A percentile compares a stretch with the other conserved stretches of the same genome.
These are phyloP conservation scores for Solanum corneliomulleri DNA, from an alignment of 257 asterid genomes.

Conservation along the genomic window DNA sequence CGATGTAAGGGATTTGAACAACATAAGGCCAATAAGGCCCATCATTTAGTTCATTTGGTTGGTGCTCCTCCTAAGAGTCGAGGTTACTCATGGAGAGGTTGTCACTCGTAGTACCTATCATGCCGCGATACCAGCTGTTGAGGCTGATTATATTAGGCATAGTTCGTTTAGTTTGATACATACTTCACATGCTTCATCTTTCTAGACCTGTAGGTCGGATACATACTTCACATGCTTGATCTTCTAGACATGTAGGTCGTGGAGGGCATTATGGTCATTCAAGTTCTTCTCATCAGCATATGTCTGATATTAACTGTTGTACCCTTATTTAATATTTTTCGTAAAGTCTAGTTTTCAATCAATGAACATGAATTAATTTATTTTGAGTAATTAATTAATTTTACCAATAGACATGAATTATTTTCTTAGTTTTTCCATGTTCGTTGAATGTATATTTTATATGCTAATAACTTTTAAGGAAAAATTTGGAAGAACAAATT, in stretches of 20 bases:
- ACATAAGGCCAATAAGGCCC: background rate
- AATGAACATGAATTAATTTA: background rate
- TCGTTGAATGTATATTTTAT: background rate
- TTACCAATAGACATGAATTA: background rate
- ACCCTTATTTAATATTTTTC: no score
- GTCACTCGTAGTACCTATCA: background rate
- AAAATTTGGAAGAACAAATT: background rate
- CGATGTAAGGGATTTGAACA: background rate
- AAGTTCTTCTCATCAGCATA: background rate
- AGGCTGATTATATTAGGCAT: background rate
- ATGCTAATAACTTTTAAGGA: background rate
- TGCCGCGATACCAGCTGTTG: background rate
- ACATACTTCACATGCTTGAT: background rate
- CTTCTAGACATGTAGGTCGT: background rate
- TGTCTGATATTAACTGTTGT: no score
- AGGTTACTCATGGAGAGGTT: background rate
- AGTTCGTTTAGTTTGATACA: background rate
- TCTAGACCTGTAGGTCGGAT: background rate
- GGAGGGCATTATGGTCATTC: background rate
- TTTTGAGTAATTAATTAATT: no score
- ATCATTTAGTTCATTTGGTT: background rate
- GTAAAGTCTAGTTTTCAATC: background rate
- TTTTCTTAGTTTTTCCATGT: background rate
- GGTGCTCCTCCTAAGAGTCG: background rate
- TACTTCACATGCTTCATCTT: background rate